Conservation (phyloP, 306 rosid genomes). For the Myrica gale region DNA sequence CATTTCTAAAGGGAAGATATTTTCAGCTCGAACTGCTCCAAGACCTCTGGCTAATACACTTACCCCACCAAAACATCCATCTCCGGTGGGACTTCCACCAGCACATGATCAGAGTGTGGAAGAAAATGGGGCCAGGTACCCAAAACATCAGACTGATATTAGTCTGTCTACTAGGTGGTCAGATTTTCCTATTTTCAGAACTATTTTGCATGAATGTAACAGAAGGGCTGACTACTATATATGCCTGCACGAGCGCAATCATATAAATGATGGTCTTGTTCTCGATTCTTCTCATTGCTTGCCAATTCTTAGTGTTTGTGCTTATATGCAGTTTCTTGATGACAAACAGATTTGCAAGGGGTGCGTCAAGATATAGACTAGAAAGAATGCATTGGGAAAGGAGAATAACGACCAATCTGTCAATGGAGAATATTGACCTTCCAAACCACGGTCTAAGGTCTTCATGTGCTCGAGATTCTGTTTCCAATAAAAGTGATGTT, state of each 20-base stretch:
- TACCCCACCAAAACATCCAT: constrained; percentile 42
- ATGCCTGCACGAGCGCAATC: no score
- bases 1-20: constrained; percentile 77
- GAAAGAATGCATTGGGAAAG: constrained; percentile 31
- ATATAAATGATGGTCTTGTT: no score
- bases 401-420: constrained; percentile 35
- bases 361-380: constrained; percentile 22
- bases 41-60: constrained; percentile 49
- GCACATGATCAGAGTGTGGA: constrained; percentile 30
- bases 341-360: constrained; percentile 38
- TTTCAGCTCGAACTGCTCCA: constrained; percentile 57
- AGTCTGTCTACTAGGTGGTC: no score
- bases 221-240: no score
- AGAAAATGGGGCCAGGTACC: constrained; percentile 50
- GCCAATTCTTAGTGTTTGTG: no score
- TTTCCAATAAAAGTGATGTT: constrained; percentile 44
- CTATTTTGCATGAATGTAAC: background rate
- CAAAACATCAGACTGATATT: background rate
- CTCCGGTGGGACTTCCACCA: constrained; percentile 30
- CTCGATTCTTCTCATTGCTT: no score
- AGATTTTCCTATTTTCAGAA: no score
- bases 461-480: constrained; percentile 33
- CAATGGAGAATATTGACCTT: constrained; percentile 43
- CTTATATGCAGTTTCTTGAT: constrained; percentile 12
- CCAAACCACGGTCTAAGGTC: constrained; percentile 35